phyloP scores from a whole-genome alignment of 768 basidiomycete genomes.

The Macrolepiota fuliginosa region DNA sequence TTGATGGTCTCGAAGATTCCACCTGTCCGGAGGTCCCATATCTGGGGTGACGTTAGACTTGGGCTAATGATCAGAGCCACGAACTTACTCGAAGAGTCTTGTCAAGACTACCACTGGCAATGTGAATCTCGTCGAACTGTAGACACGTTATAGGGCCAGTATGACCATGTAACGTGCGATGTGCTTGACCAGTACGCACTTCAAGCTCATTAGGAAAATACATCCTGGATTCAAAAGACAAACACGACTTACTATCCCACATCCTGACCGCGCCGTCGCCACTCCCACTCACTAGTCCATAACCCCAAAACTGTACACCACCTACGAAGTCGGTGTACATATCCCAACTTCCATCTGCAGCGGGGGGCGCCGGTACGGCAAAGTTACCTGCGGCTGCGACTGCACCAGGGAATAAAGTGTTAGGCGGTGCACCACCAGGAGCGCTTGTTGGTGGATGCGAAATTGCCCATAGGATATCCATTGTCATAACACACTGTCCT shows the following conservation, averaged over 20 bases:
- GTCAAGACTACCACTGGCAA: conserved; percentile 91
- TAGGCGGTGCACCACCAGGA: conserved; percentile 37
- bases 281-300: conserved; percentile 94
- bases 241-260: conserved; percentile 92
- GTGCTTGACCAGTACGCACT: conserved; percentile 98
- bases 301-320: conserved; percentile 98
- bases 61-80: conserved; percentile 1
- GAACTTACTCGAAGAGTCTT: conserved; percentile 80
- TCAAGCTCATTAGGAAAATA: conserved; percentile 2
- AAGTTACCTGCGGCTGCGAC: conserved; percentile 63
- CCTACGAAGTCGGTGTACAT: conserved; percentile 98
- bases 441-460: conserved; percentile 70
- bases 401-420: conserved; percentile 48
- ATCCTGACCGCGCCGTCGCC: conserved; percentile 97
- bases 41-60: conserved; percentile 41
- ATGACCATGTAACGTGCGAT: conserved; percentile 90
- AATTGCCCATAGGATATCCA: conserved; percentile 99
- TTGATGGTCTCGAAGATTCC: conserved; percentile 84
- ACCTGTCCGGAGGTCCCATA: conserved; percentile 96
- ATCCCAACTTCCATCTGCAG: conserved; percentile 88
- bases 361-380: conserved; percentile 82
- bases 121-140: conserved; percentile 94
- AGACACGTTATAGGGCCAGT: conserved; percentile 91
- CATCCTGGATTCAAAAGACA: not conserved
- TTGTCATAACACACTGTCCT: conserved; percentile 97